Conservation (phyloP, 345 rosid genomes). For the Physaria fendleri region DNA sequence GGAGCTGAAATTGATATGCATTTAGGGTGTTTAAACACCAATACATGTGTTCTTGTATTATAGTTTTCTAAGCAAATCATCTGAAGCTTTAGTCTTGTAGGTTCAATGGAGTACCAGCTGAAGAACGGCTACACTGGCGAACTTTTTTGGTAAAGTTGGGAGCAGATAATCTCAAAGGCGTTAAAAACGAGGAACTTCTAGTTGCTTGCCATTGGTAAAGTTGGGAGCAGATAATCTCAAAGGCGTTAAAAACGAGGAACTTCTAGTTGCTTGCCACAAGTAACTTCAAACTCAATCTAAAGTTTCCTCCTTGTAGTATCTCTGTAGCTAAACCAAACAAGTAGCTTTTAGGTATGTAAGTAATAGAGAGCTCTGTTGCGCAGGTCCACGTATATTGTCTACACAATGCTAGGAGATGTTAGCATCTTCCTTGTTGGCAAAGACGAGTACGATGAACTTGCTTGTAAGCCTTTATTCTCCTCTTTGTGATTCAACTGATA, state of each 20-base stretch:
- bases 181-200: slow-evolving; percentile 88
- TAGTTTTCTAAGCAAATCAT: not conserved
- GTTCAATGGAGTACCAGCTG: slow-evolving; percentile 95
- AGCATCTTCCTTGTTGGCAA: slow-evolving; percentile 87
- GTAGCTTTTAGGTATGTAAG: not conserved
- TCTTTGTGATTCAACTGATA: not conserved
- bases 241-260: slow-evolving; percentile 90
- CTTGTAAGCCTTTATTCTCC: slow-evolving; percentile 49
- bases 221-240: slow-evolving; percentile 88
- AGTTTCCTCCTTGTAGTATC: not conserved
- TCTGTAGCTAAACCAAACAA: not conserved
- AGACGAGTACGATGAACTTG: slow-evolving; percentile 98
- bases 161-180: slow-evolving; percentile 84
- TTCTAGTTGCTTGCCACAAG: slow-evolving; percentile 95
- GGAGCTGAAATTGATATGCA: not conserved
- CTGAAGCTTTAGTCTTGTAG: slow-evolving; percentile 31
- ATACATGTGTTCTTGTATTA: not conserved
- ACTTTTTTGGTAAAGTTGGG: slow-evolving; percentile 90
- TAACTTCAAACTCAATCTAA: slow-evolving; percentile 23
- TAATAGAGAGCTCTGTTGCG: not conserved
- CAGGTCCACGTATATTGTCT: slow-evolving; percentile 93
- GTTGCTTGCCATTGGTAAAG: slow-evolving; percentile 92
- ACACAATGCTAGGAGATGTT: slow-evolving; percentile 90
- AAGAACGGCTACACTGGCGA: slow-evolving; percentile 89
- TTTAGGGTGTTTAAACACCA: not conserved